A percentile compares a stretch with the other conserved stretches of the same genome.
phyloP scores from a whole-genome alignment of 371 early-diverging fungal genomes.

The Saksenaea vasiformis region DNA sequence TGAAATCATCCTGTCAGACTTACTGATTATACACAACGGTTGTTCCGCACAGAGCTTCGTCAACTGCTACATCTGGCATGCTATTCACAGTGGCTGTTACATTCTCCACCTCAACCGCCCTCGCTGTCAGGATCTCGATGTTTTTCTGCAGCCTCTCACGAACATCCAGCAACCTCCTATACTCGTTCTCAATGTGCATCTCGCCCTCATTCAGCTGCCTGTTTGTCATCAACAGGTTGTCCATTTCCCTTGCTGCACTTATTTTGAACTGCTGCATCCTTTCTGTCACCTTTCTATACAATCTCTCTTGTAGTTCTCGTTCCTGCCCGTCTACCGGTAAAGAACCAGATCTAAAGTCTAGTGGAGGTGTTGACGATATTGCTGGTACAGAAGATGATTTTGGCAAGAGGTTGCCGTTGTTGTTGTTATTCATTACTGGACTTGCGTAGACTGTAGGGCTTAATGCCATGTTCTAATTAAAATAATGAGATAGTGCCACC shows the following conservation, averaged over 20 bases:
- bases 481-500: not conserved
- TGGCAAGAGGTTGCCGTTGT: not conserved
- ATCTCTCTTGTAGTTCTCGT: conserved; percentile 22
- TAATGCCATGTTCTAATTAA: conserved; percentile 29
- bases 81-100: conserved; percentile 49
- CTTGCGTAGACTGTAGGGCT: conserved; percentile 15
- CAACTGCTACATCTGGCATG: conserved; percentile 68
- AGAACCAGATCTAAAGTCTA: not conserved
- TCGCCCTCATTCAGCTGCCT: conserved; percentile 71
- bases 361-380: not conserved
- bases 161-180: conserved; percentile 51
- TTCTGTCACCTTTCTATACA: conserved; percentile 47
- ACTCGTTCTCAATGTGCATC: conserved; percentile 57
- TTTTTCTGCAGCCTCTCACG: conserved; percentile 61
- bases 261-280: conserved; percentile 48
- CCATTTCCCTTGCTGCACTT: conserved; percentile 56
- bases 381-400: conserved; percentile 33
- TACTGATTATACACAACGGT: conserved; percentile 82
- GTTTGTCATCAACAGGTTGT: conserved; percentile 54
- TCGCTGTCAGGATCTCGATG: conserved; percentile 57
- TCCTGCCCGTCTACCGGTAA: conserved; percentile 5
- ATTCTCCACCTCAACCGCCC: conserved; percentile 57
- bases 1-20: conserved; percentile 8
- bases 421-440: not conserved
- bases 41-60: conserved; percentile 68